Evolutionary conservation across 1,284 basidiomycete species (phyloP), one percentile per base, ranked within the genome.

Genomic region (Cutaneotrichosporon spelunceum): DNA sequence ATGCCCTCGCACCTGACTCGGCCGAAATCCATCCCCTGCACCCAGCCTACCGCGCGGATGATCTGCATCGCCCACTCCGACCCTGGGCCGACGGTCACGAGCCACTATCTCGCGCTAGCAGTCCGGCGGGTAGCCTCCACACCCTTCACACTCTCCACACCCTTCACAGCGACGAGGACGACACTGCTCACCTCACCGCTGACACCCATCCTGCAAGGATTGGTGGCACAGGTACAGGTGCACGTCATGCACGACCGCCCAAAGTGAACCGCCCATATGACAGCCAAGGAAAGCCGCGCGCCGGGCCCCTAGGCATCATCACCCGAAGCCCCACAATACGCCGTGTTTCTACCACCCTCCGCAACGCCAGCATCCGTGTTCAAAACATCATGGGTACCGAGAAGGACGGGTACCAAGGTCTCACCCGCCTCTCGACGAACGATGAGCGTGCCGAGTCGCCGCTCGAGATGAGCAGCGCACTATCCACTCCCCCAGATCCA

Each of bases 351-450:
- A 65, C 64, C 23, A 71, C 69, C 4, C 48, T 78, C 4, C 62
- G 74, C 5, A 69, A 70, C 54, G 76, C 76, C 1, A 92, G 90
- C 34, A 77, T 89, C 56, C 85, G 93, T 23, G 91, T 96, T 19
- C 91, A 91, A 39, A 59, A 60, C 55, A 59, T 65, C 53, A 86
- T 86, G 39, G 86, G 86, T 0, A 62, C 73, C 13, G 87, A 88
- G 64, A 82, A 79, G 6, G 77, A 80, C 44, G 50, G 52, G 1
- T 53, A 53, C 24, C 34, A 53, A 23, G 52, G 52, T 6, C 23
- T 53, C 19, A 26, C 21, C 1, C n/a, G 33, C 4, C 23, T 39
- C 7, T 53, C 52, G 34, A 53, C 33, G 13, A 36, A 53, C 33
- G 52, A 53, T 10, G 52, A 53, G 24, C 19, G 21, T 14, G 33